phyloP scores from a whole-genome alignment of 1,284 basidiomycete genomes.

The Coniophora puteana region DNA sequence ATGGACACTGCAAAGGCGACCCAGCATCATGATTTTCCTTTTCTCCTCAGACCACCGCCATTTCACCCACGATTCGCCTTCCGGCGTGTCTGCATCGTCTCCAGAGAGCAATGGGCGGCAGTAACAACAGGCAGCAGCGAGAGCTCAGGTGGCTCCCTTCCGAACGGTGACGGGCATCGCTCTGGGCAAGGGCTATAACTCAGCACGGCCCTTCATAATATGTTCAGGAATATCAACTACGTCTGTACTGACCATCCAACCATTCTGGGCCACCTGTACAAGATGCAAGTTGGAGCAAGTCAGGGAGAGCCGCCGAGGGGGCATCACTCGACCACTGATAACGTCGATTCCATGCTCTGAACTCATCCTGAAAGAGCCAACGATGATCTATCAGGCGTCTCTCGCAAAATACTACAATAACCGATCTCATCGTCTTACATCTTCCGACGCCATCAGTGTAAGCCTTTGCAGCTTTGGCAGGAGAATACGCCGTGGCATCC shows the following conservation, averaged over 20 bases:
- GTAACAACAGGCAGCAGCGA: no score
- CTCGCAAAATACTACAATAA: no score
- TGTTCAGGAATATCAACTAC: slow-evolving; percentile 29
- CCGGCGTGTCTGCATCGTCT: slow-evolving; percentile 15
- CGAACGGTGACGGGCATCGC: slow-evolving; percentile 8
- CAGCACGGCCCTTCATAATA: slow-evolving; percentile 24
- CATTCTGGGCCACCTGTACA: not conserved
- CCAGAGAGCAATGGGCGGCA: slow-evolving; percentile 13
- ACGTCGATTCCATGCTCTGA: slow-evolving; percentile 37
- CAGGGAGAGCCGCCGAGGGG: not conserved
- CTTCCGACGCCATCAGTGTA: no score
- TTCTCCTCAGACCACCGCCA: slow-evolving; percentile 18
- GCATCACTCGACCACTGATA: slow-evolving; percentile 14
- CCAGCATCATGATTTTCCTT: slow-evolving; percentile 5
- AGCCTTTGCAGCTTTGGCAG: no score
- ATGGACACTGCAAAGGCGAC: not conserved
- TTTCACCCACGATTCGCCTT: not conserved
- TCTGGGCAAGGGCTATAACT: slow-evolving; percentile 22
- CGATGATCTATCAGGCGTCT: no score
- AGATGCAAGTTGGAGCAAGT: no score
- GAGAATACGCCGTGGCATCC: no score
- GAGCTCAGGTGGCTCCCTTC: no score
- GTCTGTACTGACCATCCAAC: slow-evolving; percentile 17
- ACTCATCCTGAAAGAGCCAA: no score
- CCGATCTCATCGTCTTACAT: no score